Percentiles rank a stretch among this genome's conserved stretches.
phyloP scores from a whole-genome alignment of 2,329 filamentous ascomycete genomes.

The Aspergillus oerlinghausenensis region DNA sequence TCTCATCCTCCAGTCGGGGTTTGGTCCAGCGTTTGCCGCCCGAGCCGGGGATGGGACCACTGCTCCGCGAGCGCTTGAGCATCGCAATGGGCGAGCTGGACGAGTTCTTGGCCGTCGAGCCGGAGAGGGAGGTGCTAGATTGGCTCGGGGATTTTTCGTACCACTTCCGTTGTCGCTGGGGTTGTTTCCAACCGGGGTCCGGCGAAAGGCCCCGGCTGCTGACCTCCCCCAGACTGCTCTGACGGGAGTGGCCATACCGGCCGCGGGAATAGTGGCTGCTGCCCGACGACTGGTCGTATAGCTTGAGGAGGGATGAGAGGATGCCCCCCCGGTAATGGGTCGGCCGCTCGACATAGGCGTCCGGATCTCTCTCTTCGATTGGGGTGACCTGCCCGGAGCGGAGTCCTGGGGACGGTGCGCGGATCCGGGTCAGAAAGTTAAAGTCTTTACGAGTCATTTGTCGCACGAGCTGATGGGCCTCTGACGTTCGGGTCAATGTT shows the following conservation, averaged over 20 bases:
- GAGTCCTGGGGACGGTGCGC: constrained; percentile 26
- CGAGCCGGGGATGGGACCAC: constrained; percentile 23
- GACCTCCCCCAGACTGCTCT: constrained; percentile 28
- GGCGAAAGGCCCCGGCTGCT: constrained; percentile 30
- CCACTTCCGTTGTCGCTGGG: constrained; percentile 33
- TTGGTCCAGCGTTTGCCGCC: constrained; percentile 27
- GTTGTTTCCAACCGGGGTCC: constrained; percentile 24
- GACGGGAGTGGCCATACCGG: constrained; percentile 26
- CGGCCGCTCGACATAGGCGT: constrained; percentile 63
- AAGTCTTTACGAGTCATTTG: constrained; percentile 36
- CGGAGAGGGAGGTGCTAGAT: constrained; percentile 32
- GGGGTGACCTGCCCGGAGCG: constrained; percentile 33
- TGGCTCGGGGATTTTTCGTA: constrained; percentile 36
- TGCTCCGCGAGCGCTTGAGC: constrained; percentile 36
- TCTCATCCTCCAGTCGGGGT: constrained; percentile 45
- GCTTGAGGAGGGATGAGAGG: constrained; percentile 65
- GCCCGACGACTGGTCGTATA: constrained; percentile 53
- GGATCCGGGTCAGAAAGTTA: constrained; percentile 29
- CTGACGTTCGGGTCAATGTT: constrained; percentile 24
- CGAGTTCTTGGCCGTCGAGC: constrained; percentile 26
- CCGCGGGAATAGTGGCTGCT: constrained; percentile 24
- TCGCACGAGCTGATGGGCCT: constrained; percentile 31
- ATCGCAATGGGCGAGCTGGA: constrained; percentile 25
- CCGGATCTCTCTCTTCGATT: constrained; percentile 43
- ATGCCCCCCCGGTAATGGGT: constrained; percentile 68